A percentile compares a stretch with the other conserved stretches of the same genome.
Conservation (phyloP, 2,329 filamentous ascomycete species). For the Fusarium albosuccineum region DNA sequence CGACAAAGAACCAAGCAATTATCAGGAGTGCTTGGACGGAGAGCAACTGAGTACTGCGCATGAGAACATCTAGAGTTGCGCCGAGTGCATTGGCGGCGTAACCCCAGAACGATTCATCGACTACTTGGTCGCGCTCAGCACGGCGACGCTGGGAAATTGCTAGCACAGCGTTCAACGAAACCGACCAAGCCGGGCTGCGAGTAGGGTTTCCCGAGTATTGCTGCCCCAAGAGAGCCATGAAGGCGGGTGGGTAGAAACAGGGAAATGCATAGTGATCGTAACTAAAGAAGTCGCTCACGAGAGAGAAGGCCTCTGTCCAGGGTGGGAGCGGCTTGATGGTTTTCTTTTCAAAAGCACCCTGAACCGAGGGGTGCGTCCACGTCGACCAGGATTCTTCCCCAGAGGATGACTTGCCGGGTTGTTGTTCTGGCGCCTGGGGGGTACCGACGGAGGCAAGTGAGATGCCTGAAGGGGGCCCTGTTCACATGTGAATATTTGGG, state of each 20-base stretch:
- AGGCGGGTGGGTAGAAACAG: neutral
- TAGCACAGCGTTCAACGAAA: neutral
- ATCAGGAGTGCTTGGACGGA: neutral
- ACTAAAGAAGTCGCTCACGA: conserved; percentile 10
- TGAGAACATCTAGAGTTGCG: neutral
- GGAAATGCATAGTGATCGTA: neutral
- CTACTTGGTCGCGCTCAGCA: neutral
- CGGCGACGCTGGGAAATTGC: conserved; percentile 2
- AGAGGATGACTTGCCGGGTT: too few species aligned
- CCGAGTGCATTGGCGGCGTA: neutral
- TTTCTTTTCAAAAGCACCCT: neutral
- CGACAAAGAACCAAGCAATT: conserved; percentile 4
- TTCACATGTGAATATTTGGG: too few species aligned
- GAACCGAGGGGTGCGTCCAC: neutral
- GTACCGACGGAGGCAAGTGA: too few species aligned
- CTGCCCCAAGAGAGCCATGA: conserved; percentile 6
- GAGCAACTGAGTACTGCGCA: neutral
- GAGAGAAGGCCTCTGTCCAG: neutral
- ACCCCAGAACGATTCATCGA: neutral
- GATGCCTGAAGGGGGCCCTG: too few species aligned
- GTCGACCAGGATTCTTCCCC: neutral
- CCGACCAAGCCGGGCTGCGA: neutral
- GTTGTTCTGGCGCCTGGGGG: too few species aligned
- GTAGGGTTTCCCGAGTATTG: neutral
- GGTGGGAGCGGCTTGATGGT: neutral